Evolutionary conservation across 441 rosid genomes (phyloP), one percentile per base, ranked within the genome.

Genomic region (Euphorbia schlechtendalii): DNA sequence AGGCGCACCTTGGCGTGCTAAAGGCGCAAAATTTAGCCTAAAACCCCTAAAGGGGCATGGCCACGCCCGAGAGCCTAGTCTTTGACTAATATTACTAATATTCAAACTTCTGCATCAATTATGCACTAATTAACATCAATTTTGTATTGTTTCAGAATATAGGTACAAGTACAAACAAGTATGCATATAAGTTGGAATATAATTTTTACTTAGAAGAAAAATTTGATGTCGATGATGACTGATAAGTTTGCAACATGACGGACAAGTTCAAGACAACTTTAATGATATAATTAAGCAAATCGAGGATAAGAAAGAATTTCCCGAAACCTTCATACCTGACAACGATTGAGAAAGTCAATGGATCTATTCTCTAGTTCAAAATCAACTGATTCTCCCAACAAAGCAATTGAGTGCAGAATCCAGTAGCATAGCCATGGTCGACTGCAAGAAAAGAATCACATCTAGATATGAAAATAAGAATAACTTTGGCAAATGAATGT

Each of bases 401-500:
- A 75, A 71, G 96, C 93, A 70, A 89, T 77, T 20, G 98, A 89
- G 66, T 92, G 98, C 57, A 92, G 63, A 61, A 87, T 92, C 98
- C 98, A 92, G 78, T 89, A 92, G 77, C 98, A 92, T 70, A 89
- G 80, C 96, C 98, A 92, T 9, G 98, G 96, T 30, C 96, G 96
- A 76, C 96, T 92, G 81, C 67, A 28, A 28, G 63, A 59, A 69
- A 54, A 40, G 63, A 69, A 57, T 4, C 9, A 20, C 17, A 51
- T 10, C 24, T 8, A 4, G 24, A 25, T 17, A 55, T 55, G 17
- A 24, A 13, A 55, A 24, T 24, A 25, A 10, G 2, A 25, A n/a
- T 4, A 48, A 5, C 14, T 12, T 49, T 53, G 3, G 32, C 32
- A 48, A 10, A 25, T 45, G 21, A 45, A 25, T 17, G 30, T 24